A percentile compares a stretch with the other conserved stretches of the same genome.
These are phyloP conservation scores for Talaromyces atroroseus DNA, from an alignment of 2,329 filamentous ascomycete genomes.

Conservation along the genomic window DNA sequence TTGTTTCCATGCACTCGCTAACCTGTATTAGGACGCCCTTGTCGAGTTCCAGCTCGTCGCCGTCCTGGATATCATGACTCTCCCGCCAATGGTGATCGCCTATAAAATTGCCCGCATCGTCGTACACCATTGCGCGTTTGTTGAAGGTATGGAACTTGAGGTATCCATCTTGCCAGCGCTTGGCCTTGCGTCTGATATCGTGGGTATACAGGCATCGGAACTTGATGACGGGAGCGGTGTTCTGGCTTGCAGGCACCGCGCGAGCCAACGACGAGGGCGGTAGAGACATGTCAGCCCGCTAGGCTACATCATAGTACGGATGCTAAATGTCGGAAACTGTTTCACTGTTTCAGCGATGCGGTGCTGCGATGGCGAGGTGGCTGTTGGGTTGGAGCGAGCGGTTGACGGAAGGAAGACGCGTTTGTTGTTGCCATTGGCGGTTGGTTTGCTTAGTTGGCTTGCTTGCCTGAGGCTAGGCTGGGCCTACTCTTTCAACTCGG, in stretches of 20 bases:
- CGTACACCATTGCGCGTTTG: slow-evolving; percentile 83
- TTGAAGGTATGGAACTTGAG: slow-evolving; percentile 89
- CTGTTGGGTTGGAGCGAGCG: too few species aligned
- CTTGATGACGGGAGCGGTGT: slow-evolving; percentile 70
- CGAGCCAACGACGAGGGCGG: slow-evolving; percentile 18
- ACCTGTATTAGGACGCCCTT: slow-evolving; percentile 75
- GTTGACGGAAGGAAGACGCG: neutral
- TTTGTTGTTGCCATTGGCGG: neutral
- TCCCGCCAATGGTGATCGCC: slow-evolving; percentile 79
- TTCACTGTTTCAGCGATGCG: too few species aligned
- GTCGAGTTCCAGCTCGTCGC: slow-evolving; percentile 76
- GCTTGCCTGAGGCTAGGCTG: neutral
- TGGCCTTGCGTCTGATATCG: slow-evolving; percentile 79
- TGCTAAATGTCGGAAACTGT: too few species aligned
- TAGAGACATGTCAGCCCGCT: slow-evolving; percentile 19
- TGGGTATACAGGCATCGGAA: slow-evolving; percentile 82
- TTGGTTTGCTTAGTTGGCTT: neutral
- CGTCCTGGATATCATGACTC: slow-evolving; percentile 64
- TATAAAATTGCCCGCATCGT: slow-evolving; percentile 71
- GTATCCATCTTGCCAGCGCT: slow-evolving; percentile 88
- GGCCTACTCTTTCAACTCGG: too few species aligned
- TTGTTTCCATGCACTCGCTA: slow-evolving; percentile 64
- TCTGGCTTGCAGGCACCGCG: slow-evolving; percentile 49
- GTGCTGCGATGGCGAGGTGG: too few species aligned
- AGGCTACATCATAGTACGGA: neutral